Base-by-base conservation (phyloP, 139 green algal species). In the Pseudopediastrum boryanum region DNA sequence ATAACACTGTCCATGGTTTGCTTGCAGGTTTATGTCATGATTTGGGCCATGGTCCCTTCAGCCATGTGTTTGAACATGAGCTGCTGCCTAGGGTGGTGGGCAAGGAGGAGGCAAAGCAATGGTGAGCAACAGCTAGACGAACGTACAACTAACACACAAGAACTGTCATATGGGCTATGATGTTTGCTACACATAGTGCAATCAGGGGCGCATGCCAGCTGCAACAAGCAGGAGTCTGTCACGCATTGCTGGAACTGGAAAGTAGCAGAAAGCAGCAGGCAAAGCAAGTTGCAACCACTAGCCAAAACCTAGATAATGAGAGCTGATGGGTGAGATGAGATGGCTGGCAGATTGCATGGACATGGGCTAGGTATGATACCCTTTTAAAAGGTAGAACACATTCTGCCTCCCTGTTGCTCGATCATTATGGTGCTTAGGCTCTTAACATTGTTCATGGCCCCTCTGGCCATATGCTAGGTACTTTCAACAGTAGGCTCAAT, bases 11-110 rank as follows among this genome's bases (percentile, higher is more conserved):
- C n/a, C n/a, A n/a, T n/a, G n/a, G n/a, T n/a, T n/a, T 9, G 29
- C 19, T 0, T 33, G 85, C 92, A 87, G 95, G 95, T 0, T 83
- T 98, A 54, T 96, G 89, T 54, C 95, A 98, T 66, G 95, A 98
- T 80, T 72, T 98, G 42, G 95, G 95, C 19, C 95, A 98, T 81
- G 95, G 94, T 1, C 95, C 95, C 27, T 98, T 97, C 81, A 89
- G 64, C 43, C 95, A 98, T 75, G 90, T 95, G 10, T 98, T 94
- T 69, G 94, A 98, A 31, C 83, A 89, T 36, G 86, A 91, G 62
- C 87, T 98, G 56, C 77, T 96, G 43, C 71, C 74, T 64, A 62
- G 71, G 29, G 46, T 79, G 61, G 12, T 46, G 46, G n/a, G 6
- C 29, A 48, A 74, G 13, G 42, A 48, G 41, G 67, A 35, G 41